Evolutionary conservation across 495 filamentous ascomycete genomes (phyloP), one percentile per base, ranked within the genome.

Genomic region (Mytilinidion resinicola): DNA sequence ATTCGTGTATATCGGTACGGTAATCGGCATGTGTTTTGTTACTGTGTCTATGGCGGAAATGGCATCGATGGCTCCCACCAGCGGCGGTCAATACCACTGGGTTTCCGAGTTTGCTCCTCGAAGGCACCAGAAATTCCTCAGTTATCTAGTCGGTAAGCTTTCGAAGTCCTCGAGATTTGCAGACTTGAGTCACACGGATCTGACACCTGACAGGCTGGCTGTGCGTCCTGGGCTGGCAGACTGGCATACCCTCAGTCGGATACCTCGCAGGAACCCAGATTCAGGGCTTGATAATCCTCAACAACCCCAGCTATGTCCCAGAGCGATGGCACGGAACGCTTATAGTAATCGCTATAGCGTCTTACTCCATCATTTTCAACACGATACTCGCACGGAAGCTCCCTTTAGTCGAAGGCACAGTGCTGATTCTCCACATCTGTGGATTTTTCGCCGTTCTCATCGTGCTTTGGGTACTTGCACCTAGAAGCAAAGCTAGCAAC

Each of bases 1-100:
- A 9, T 59, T 53, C 20, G 38, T 59, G 9, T 59, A 53, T n/a
- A 20, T 59, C 12, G 41, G n/a, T 4, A 36, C 33, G 14, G 57
- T 25, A n/a, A 1, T 53, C 15, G 56, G 56, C n/a, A 30, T 59
- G 34, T 42, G 34, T 25, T 39, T 36, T 41, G 50, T 59, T n/a
- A 54, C 36, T 19, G 9, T 46, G 19, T 50, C 43, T 6, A 57
- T 57, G 55, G 55, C 55, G 12, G 55, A 57, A 17, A 57, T 57
- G 55, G 55, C 43, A 4, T 57, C 55, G 1, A 57, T 57, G 39
- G 39, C 39, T 14, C 39, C 39, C 4, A 42, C 39, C 46, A 8
- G 4, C 5, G 76, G 75, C 9, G 78, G 78, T 1, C 78, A 81
- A 57, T 81, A 81, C 47, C 77, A 80, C 55, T 81, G 78, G 79